phyloP scores from a whole-genome alignment of 768 basidiomycete genomes.

The Pluteus cervinus region DNA sequence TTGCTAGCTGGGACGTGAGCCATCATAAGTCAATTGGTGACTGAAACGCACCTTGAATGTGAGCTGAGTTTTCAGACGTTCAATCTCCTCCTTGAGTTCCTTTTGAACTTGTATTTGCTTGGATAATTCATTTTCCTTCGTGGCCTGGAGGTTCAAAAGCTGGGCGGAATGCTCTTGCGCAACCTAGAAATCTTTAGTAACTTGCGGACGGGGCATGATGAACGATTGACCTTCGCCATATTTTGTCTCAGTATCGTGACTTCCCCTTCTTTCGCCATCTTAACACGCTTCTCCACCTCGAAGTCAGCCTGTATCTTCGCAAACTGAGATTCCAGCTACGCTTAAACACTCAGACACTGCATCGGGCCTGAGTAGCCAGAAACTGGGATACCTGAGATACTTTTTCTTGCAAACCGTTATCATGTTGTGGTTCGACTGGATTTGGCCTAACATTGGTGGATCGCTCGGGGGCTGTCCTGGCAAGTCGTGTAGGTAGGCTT shows the following conservation, averaged over 20 bases:
- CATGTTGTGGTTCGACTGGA: too few species aligned
- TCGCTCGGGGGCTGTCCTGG: too few species aligned
- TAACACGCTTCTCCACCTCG: slow-evolving; percentile 40
- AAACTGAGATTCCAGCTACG: slow-evolving; percentile 40
- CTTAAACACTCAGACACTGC: slow-evolving; percentile 43
- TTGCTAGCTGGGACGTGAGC: slow-evolving; percentile 37
- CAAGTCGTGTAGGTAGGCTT: too few species aligned
- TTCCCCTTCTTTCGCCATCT: slow-evolving; percentile 63
- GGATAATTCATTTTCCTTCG: slow-evolving; percentile 56
- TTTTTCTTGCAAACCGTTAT: too few species aligned
- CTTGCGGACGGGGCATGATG: not conserved
- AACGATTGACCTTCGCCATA: slow-evolving; percentile 54
- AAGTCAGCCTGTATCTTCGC: too few species aligned
- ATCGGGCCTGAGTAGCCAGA: too few species aligned
- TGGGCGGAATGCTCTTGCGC: slow-evolving; percentile 54
- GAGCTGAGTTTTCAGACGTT: slow-evolving; percentile 62
- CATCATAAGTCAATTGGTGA: slow-evolving; percentile 4
- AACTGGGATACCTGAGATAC: too few species aligned
- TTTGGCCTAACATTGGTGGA: too few species aligned
- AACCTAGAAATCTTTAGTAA: slow-evolving; percentile 29
- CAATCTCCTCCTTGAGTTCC: slow-evolving; percentile 61
- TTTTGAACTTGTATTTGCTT: slow-evolving; percentile 51
- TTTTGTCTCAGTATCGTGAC: slow-evolving; percentile 57
- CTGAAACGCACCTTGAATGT: slow-evolving; percentile 53
- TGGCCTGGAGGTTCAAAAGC: slow-evolving; percentile 46